Evolutionary conservation across 108 stramenopile genomes (phyloP).

Genomic region (Poteriospumella lacustris): DNA sequence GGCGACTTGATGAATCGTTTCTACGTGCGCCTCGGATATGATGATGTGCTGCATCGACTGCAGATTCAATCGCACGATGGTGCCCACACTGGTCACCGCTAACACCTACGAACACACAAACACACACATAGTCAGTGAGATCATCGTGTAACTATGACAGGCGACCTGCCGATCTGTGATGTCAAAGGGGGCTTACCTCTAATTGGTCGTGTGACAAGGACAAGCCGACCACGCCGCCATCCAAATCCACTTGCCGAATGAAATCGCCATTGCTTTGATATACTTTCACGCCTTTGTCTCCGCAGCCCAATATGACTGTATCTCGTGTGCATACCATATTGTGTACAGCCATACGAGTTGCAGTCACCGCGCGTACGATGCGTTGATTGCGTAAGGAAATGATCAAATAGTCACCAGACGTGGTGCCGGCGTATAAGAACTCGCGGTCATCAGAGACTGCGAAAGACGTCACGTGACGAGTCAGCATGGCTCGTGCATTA

Average conservation of each 20-base stretch:
- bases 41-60: constrained; percentile 26
- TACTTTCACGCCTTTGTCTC: constrained; percentile 54
- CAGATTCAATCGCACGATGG: constrained; percentile 39
- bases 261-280: constrained; percentile 42
- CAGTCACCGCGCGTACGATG: constrained; percentile 9
- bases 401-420: constrained; percentile 49
- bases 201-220: constrained; percentile 44
- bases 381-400: not conserved
- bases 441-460: constrained; percentile 44
- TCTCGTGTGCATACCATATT: constrained; percentile 31
- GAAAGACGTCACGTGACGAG: constrained; percentile 39
- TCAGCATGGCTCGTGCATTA: constrained; percentile 44
- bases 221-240: constrained; percentile 49
- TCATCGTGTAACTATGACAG: not conserved
- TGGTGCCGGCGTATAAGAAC: constrained; percentile 46
- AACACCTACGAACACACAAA: constrained; percentile 19
- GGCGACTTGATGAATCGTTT: constrained; percentile 36
- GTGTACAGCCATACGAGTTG: constrained; percentile 31
- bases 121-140: not conserved
- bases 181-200: constrained; percentile 32
- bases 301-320: constrained; percentile 45
- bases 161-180: no score
- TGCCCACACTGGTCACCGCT: constrained; percentile 41
- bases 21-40: constrained; percentile 46
- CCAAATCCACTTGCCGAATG: constrained; percentile 37